Evolutionary conservation across 495 filamentous ascomycete genomes (phyloP).

Genomic region (Rusavskia elegans): DNA sequence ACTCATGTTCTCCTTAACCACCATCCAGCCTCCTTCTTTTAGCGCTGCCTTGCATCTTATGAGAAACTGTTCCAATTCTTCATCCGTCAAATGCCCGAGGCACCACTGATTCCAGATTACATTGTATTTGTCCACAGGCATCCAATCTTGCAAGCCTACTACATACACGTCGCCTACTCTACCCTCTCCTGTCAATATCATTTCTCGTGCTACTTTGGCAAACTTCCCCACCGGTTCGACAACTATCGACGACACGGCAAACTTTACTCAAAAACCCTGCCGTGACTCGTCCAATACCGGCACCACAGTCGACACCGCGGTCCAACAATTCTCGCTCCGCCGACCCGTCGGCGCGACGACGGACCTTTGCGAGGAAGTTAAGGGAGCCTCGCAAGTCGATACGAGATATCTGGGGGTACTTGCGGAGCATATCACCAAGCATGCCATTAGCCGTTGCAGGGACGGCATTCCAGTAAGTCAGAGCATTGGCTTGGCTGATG

Average conservation of each 20-base stretch:
- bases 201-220: conserved; percentile 19
- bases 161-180: conserved; percentile 51
- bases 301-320: conserved; percentile 41
- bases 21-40: conserved; percentile 37
- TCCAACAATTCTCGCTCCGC: conserved; percentile 14
- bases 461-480: conserved; percentile 61
- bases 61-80: conserved; percentile 53
- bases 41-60: conserved; percentile 41
- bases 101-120: conserved; percentile 77
- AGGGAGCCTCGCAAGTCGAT: conserved; percentile 64
- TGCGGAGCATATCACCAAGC: conserved; percentile 86
- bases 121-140: conserved; percentile 35
- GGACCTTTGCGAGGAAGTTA: conserved; percentile 64
- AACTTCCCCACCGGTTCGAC: conserved; percentile 46
- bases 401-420: conserved; percentile 54
- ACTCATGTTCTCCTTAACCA: conserved; percentile 80
- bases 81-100: conserved; percentile 76
- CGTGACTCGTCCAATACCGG: conserved; percentile 48
- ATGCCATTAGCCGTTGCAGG: conserved; percentile 61
- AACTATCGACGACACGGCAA: conserved; percentile 36
- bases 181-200: conserved; percentile 18
- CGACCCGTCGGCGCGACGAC: conserved; percentile 27
- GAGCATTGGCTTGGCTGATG: conserved; percentile 10
- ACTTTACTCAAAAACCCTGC: conserved; percentile 36
- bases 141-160: conserved; percentile 62